Evolutionary conservation across 2,329 filamentous ascomycete genomes (phyloP), one percentile per base, ranked within the genome.

Genomic region (Teratosphaeria viscida): DNA sequence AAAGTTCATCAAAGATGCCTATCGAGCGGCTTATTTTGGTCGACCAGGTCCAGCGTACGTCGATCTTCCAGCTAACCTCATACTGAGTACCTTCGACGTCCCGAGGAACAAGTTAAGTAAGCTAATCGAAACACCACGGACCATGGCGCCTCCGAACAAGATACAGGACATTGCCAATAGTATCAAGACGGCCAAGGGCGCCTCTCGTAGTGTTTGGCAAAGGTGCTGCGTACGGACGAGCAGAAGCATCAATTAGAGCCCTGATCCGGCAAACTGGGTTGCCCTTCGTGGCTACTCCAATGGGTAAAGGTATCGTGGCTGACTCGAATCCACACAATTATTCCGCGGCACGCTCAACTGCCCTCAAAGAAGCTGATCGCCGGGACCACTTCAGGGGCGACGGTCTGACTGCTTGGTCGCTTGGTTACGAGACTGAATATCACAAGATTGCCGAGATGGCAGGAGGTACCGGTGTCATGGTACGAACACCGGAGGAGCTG

Each of bases 221-320:
- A 64, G 81, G 81, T 3, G 79, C 80, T 5, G 79, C 80, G 19
- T 83, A 82, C 68, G 77, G 79, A 32, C 75, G 75, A 55, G 78
- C 81, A 3, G 81, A 83, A 63, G 39, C 60, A 1, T 65, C 68
- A 1, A 78, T 83, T 57, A 71, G 76, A 29, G 62, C 70, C 12
- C 68, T 83, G 32, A 73, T 83, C 27, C 69, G 80, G 54, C 65
- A 65, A 8, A 79, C 78, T 10, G 71, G 76, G 29, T 73, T 84
- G 11, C 81, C 81, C 0, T 84, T 84, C 66, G 71, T 84, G 6
- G 80, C 81, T 0, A 82, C 80, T 1, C 82, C 81, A 0, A 84
- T 83, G 80, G 82, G 81, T 4, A 84, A 84, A 66, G 82, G 82
- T 26, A 75, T 84, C 5, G 64, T 83, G 1, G 74, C 81, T 10